phyloP scores from a whole-genome alignment of 1,284 basidiomycete genomes.

The Ganoderma sinense region DNA sequence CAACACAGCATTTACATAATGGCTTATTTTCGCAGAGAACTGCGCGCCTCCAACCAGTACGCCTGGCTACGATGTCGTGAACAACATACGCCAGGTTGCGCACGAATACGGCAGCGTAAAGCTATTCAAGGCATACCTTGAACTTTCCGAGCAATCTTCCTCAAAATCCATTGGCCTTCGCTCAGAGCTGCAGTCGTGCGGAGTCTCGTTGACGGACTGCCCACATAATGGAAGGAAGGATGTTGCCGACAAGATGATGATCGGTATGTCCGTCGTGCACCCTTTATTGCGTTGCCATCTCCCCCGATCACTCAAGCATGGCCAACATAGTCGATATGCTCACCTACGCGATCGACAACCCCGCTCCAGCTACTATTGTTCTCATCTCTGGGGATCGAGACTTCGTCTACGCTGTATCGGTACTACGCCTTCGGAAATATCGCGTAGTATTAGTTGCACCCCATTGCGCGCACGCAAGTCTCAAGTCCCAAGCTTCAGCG shows the following conservation, averaged over 20 bases:
- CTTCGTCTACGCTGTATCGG: slow-evolving; percentile 64
- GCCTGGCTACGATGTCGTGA: slow-evolving; percentile 50
- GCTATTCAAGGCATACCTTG: slow-evolving; percentile 59
- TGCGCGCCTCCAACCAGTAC: slow-evolving; percentile 53
- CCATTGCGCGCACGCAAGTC: slow-evolving; percentile 44
- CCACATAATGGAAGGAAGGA: slow-evolving; percentile 52
- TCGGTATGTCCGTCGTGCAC: slow-evolving; percentile 37
- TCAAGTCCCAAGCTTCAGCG: slow-evolving; percentile 61
- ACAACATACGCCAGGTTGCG: slow-evolving; percentile 40
- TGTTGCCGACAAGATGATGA: slow-evolving; percentile 52
- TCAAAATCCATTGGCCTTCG: slow-evolving; percentile 49
- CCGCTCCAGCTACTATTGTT: slow-evolving; percentile 57
- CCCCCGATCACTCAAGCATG: neutral
- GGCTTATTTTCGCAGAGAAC: slow-evolving; percentile 50
- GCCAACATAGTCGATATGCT: slow-evolving; percentile 61
- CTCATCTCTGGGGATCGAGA: slow-evolving; percentile 66
- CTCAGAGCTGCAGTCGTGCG: slow-evolving; percentile 52
- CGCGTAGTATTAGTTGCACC: slow-evolving; percentile 57
- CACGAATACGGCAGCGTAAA: slow-evolving; percentile 39
- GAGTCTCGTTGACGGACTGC: slow-evolving; percentile 51
- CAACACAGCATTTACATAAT: neutral
- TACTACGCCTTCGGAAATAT: slow-evolving; percentile 58
- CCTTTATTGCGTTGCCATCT: slow-evolving; percentile 38
- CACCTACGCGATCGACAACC: slow-evolving; percentile 63
- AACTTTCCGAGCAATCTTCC: slow-evolving; percentile 44